Conservation (phyloP, 2,329 filamentous ascomycete genomes). For the Botrytis elliptica region DNA sequence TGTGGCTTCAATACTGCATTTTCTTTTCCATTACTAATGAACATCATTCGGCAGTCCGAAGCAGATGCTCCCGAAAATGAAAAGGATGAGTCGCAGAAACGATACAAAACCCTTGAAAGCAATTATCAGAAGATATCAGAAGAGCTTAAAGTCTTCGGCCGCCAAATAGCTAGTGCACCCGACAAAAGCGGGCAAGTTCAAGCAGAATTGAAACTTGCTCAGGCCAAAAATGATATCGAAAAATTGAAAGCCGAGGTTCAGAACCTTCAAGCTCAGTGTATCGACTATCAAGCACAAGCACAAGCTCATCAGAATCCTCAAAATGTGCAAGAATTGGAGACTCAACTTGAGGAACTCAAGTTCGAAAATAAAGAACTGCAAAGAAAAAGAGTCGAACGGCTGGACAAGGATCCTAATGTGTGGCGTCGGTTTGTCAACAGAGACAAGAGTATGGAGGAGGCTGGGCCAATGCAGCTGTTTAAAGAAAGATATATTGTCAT, state of each 20-base stretch:
- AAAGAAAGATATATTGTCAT: not conserved
- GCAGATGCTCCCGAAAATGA: not conserved
- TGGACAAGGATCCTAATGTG: too few relatives aligned
- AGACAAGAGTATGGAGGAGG: rapidly evolving
- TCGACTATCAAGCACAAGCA: not conserved
- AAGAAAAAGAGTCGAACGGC: not conserved
- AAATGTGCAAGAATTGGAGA: not conserved
- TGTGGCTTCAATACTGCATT: not conserved
- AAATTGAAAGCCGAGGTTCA: not conserved
- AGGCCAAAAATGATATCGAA: not conserved
- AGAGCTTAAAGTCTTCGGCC: not conserved
- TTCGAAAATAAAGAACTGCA: not conserved
- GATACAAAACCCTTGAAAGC: not conserved
- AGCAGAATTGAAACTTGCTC: not conserved
- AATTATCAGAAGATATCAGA: not conserved
- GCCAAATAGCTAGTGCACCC: too few relatives aligned
- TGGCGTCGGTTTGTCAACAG: too few relatives aligned
- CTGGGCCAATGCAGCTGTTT: too few relatives aligned
- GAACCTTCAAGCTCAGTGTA: not conserved
- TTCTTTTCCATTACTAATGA: not conserved
- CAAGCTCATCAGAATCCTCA: not conserved
- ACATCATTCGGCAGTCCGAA: not conserved
- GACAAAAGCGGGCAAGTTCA: not conserved
- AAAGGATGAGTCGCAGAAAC: not conserved
- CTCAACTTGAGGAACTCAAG: not conserved